A percentile compares a stretch with the other conserved stretches of the same genome.
phyloP scores from a whole-genome alignment of 352 stramenopile species.

The Peronospora tabacina region DNA sequence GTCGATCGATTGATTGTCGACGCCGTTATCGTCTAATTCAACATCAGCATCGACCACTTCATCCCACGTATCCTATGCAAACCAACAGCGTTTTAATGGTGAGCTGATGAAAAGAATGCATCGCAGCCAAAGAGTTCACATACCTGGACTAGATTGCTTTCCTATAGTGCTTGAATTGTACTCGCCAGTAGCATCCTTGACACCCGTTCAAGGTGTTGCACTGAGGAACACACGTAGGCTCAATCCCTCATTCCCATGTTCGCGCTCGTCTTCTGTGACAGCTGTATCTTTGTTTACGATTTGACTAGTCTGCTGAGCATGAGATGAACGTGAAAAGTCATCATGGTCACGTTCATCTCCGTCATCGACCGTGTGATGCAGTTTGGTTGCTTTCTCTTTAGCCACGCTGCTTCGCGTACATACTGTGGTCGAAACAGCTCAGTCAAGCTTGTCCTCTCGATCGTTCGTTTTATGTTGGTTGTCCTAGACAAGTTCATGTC shows the following conservation, averaged over 20 bases:
- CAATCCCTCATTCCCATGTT: constrained; percentile 2
- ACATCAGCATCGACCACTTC: constrained; percentile 17
- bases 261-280: not conserved
- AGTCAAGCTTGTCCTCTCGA: not conserved
- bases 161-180: constrained; percentile 24
- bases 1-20: constrained; percentile 21
- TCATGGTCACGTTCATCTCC: constrained; percentile 5
- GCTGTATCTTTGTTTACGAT: not conserved
- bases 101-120: constrained; percentile 3
- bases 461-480: constrained; percentile 11
- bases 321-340: not conserved
- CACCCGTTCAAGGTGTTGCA: constrained; percentile 1
- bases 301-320: constrained; percentile 2
- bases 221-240: not conserved
- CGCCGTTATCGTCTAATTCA: constrained; percentile 25
- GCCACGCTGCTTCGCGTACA: not conserved
- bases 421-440: not conserved
- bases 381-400: not conserved
- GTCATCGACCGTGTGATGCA: not conserved
- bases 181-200: constrained; percentile 26
- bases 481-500: constrained; percentile 2
- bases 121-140: constrained; percentile 3
- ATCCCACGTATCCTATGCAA: constrained; percentile 18
- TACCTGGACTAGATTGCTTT: constrained; percentile 40
- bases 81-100: not conserved